Percentiles rank a stretch among this genome's conserved stretches.
phyloP scores from a whole-genome alignment of 2,329 filamentous ascomycete species.

The Mariannaea elegans region DNA sequence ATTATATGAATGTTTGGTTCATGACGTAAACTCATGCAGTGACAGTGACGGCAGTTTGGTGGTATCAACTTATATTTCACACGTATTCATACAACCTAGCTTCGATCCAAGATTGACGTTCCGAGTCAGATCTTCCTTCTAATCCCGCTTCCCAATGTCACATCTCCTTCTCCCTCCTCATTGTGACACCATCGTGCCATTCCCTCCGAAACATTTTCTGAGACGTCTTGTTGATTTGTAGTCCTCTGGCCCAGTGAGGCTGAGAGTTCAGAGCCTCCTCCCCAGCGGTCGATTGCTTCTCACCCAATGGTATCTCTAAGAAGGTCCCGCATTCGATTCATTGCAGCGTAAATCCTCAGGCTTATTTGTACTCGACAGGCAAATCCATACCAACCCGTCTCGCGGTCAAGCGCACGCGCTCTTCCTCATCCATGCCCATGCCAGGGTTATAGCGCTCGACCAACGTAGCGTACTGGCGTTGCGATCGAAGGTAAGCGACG shows the following conservation, averaged over 20 bases:
- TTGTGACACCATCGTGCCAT: no score
- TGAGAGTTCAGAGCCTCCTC: no score
- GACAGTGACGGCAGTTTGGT: not conserved
- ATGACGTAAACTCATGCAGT: not conserved
- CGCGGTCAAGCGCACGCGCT: slow-evolving; percentile 84
- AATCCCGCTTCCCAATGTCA: no score
- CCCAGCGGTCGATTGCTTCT: no score
- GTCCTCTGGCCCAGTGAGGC: no score
- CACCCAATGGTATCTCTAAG: no score
- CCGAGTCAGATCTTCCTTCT: no score
- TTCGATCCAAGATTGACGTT: slow-evolving; percentile 12
- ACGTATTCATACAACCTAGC: no score
- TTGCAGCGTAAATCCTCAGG: no score
- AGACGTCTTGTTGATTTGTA: no score
- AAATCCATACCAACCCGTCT: slow-evolving; percentile 90
- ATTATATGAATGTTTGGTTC: not conserved
- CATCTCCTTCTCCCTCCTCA: not conserved
- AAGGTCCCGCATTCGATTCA: no score
- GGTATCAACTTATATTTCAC: slow-evolving; percentile 15
- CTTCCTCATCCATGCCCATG: slow-evolving; percentile 85
- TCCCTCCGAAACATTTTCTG: no score
- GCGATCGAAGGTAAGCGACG: slow-evolving; percentile 82
- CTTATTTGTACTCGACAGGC: slow-evolving; percentile 67
- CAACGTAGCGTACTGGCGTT: slow-evolving; percentile 82
- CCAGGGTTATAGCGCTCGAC: slow-evolving; percentile 95